These are phyloP conservation scores for Talaromyces verruculosus DNA, from an alignment of 2,329 filamentous ascomycete species.

Conservation along the genomic window DNA sequence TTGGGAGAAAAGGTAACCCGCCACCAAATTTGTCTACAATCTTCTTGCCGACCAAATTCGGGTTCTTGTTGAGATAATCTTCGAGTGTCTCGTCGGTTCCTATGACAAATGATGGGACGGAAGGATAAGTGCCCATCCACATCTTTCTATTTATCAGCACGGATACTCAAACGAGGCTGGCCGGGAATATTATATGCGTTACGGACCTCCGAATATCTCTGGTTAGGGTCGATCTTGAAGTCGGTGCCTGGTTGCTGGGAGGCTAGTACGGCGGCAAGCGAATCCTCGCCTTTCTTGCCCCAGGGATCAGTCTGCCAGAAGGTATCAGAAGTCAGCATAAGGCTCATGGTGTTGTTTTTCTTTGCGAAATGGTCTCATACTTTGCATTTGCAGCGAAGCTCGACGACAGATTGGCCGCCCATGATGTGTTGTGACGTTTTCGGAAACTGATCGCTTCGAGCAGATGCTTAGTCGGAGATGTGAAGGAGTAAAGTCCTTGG, in stretches of 20 bases:
- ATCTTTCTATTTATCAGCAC: constrained; percentile 42
- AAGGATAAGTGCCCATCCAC: constrained; percentile 78
- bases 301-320: constrained; percentile 62
- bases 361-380: neutral
- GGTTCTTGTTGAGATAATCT: constrained; percentile 63
- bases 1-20: constrained; percentile 71
- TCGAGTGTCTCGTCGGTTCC: constrained; percentile 63
- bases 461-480: neutral
- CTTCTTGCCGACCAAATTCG: constrained; percentile 63
- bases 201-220: constrained; percentile 61
- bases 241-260: constrained; percentile 62
- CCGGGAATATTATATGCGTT: neutral
- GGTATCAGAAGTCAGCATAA: neutral
- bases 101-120: constrained; percentile 64
- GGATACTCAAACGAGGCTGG: neutral
- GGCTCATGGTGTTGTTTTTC: neutral
- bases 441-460: neutral
- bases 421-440: constrained; percentile 16
- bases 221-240: constrained; percentile 64
- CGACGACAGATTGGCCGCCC: constrained; percentile 27
- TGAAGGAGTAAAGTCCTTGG: neutral
- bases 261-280: constrained; percentile 65
- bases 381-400: constrained; percentile 32
- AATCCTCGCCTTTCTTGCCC: constrained; percentile 67
- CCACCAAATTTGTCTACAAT: constrained; percentile 62